A percentile compares a stretch with the other conserved stretches of the same genome.
These are phyloP conservation scores for Naganishia cerealis DNA, from an alignment of 1,284 basidiomycete species.

Conservation along the genomic window DNA sequence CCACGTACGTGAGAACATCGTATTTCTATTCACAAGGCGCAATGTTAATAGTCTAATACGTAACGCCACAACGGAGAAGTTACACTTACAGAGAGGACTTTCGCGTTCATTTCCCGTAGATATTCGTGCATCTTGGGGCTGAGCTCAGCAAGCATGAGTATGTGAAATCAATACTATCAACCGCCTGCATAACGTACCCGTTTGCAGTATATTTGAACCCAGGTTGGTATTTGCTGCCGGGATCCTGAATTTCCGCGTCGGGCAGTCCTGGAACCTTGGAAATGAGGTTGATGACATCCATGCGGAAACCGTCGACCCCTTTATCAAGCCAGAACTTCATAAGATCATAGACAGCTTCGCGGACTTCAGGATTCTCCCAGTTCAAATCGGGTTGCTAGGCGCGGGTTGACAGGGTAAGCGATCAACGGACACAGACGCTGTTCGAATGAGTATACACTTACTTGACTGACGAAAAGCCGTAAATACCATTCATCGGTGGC, in stretches of 20 bases:
- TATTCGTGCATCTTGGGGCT: conserved; percentile 66
- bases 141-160: background rate
- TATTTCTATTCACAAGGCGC: conserved; percentile 26
- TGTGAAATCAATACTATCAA: background rate
- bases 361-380: conserved; percentile 51
- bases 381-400: conserved; percentile 37
- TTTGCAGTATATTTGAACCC: conserved; percentile 63
- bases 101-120: conserved; percentile 65
- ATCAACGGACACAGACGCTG: conserved; percentile 54
- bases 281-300: conserved; percentile 35
- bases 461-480: conserved; percentile 51
- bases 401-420: background rate
- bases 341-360: conserved; percentile 51
- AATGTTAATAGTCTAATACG: background rate
- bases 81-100: conserved; percentile 62
- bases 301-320: conserved; percentile 57
- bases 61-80: background rate
- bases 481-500: conserved; percentile 56
- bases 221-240: conserved; percentile 61
- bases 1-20: conserved; percentile 41
- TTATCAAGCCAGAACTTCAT: conserved; percentile 58
- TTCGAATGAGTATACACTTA: background rate
- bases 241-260: conserved; percentile 63
- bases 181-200: conserved; percentile 47
- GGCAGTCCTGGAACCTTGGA: conserved; percentile 66